phyloP scores from a whole-genome alignment of 306 rosid genomes.

The Malus asiatica region DNA sequence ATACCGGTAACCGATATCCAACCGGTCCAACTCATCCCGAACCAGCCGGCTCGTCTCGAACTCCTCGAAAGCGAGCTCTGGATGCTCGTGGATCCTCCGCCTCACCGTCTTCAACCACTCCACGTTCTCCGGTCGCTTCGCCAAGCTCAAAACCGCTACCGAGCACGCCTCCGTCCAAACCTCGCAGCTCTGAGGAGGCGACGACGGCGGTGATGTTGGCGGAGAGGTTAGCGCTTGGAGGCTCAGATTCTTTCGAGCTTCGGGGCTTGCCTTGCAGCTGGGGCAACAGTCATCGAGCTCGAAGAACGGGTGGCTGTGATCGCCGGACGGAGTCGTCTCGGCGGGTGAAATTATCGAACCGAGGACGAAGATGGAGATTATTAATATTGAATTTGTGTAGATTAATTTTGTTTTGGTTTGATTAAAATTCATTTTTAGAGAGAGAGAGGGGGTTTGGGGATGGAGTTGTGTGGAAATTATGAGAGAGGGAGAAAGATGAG shows the following conservation, averaged over 20 bases:
- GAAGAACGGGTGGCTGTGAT: conserved; percentile 15
- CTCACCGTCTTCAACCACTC: conserved; percentile 61
- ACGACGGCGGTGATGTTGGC: background rate
- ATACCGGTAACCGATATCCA: conserved; percentile 55
- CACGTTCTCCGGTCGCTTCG: conserved; percentile 52
- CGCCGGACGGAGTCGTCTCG: conserved; percentile 7
- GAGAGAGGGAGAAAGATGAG: background rate
- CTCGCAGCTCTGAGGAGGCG: conserved; percentile 25
- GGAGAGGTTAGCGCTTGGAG: background rate
- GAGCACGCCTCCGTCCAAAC: conserved; percentile 62
- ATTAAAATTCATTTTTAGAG: conserved; percentile 24
- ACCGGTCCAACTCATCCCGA: conserved; percentile 63
- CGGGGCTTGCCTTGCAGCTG: conserved; percentile 5
- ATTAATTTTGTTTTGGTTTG: background rate
- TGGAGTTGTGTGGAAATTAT: background rate
- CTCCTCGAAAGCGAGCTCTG: conserved; percentile 91
- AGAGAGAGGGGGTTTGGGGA: background rate
- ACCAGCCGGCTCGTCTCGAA: conserved; percentile 66
- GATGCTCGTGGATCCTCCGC: conserved; percentile 74
- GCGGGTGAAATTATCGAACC: background rate
- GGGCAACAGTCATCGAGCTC: conserved; percentile 18
- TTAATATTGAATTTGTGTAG: background rate
- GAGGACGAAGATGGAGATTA: background rate
- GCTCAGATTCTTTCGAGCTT: conserved; percentile 30
- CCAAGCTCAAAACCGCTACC: conserved; percentile 50